Evolutionary conservation across 257 asterid genomes (phyloP), one percentile per base, ranked within the genome.

Genomic region (Solanum chiquidenum): DNA sequence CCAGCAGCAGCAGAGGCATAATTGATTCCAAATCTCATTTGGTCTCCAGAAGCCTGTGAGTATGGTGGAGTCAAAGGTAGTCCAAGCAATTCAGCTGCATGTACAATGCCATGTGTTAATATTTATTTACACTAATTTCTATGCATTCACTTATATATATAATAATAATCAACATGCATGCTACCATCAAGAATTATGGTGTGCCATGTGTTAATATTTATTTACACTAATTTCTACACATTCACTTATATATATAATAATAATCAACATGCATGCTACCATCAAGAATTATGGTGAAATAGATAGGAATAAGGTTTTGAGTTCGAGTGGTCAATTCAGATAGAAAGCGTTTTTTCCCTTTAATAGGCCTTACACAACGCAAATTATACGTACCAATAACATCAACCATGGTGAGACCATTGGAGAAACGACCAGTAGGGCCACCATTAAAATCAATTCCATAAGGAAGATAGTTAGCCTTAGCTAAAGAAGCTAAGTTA

Each of bases 381-480:
- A 14, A 64, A 64, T 64, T 3, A 12, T 25, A 11, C 52, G 3
- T 91, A 94, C 98, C 98, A 79, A 95, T 90, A 87, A 92, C 89
- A 89, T 96, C 99, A 60, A 95, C 98, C 95, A 95, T 94, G 89
- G 98, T 95, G 93, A 91, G 95, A 31, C 98, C 98, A 83, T 94
- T 96, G 52, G 93, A 93, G 92, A 96, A 96, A 1, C 98, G 90
- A 2, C 99, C 99, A 7, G 99, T 93, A 1, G 99, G 93, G 21
- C 99, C 99, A 7, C 93, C 98, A 13, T 93, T 88, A 86, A 94
- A 96, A 87, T 96, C 99, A 86, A 95, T 95, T 12, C 99, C 99
- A 76, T 96, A 95, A 42, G 99, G 99, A 3, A 90, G 91, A 82
- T 96, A 96, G 87, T 96, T 95, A 35, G 98, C 98, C 88, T 95